Evolutionary conservation across 2,329 filamentous ascomycete species (phyloP).

Genomic region (Aureobasidium melanogenum): DNA sequence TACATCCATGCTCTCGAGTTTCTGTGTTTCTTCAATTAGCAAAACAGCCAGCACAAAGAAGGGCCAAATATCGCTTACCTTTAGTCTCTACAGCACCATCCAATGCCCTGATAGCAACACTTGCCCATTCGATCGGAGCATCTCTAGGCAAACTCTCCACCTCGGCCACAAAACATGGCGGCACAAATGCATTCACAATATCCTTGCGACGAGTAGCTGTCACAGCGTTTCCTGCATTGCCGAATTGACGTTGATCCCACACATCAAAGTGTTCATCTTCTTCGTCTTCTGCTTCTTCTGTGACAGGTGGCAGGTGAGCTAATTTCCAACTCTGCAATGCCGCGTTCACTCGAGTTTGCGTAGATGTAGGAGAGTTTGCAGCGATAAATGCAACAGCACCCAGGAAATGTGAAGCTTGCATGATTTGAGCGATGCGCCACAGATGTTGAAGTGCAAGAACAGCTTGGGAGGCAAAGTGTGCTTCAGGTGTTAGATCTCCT

Average conservation of each 20-base stretch:
- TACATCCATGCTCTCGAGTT: background rate
- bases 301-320: constrained; percentile 19
- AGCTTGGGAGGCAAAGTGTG: constrained; percentile 46
- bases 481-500: background rate
- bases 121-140: constrained; percentile 68
- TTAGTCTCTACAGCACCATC: background rate
- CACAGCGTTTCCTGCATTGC: constrained; percentile 17
- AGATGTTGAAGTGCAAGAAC: constrained; percentile 78
- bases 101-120: background rate
- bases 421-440: constrained; percentile 68
- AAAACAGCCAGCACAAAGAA: background rate
- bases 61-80: background rate
- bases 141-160: constrained; percentile 67
- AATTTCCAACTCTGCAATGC: constrained; percentile 36
- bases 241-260: constrained; percentile 43
- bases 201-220: constrained; percentile 28
- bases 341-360: constrained; percentile 13
- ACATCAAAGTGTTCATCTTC: constrained; percentile 48
- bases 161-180: constrained; percentile 66
- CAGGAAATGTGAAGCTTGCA: constrained; percentile 65
- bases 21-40: background rate
- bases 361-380: constrained; percentile 15
- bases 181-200: constrained; percentile 22
- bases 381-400: constrained; percentile 69
- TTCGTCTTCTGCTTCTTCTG: constrained; percentile 42